Evolutionary conservation across 495 filamentous ascomycete genomes (phyloP).

Genomic region (Podospora pseudopauciseta): DNA sequence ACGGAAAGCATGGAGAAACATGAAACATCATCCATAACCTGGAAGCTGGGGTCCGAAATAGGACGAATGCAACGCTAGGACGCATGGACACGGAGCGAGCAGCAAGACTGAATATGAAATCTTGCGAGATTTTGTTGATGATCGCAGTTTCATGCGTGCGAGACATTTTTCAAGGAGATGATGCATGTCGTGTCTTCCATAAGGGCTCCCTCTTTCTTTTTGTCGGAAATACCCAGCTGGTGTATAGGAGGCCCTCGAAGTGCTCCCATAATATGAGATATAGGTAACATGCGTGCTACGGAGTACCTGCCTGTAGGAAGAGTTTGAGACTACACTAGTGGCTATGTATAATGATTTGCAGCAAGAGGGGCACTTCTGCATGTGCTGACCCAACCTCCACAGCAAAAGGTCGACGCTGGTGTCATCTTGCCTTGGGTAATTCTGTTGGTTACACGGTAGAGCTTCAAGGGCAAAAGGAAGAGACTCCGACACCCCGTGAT

Average conservation of each 20-base stretch:
- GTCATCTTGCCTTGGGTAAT: neutral
- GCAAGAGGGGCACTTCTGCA: slow-evolving; percentile 7
- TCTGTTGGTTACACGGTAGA: slow-evolving; percentile 5
- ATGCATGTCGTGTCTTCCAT: neutral
- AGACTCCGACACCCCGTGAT: neutral
- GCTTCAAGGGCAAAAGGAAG: neutral
- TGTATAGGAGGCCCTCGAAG: neutral
- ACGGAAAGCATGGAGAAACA: slow-evolving; percentile 11
- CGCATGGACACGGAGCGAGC: neutral
- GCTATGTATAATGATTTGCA: slow-evolving; percentile 7
- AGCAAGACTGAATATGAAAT: neutral
- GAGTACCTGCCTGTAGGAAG: neutral
- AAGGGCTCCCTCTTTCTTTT: neutral
- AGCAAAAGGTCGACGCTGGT: neutral
- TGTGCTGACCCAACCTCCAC: neutral
- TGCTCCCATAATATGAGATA: neutral
- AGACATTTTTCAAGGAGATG: neutral
- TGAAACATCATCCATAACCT: slow-evolving; percentile 7
- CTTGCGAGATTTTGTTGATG: neutral
- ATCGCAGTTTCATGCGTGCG: neutral
- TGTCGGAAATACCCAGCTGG: neutral
- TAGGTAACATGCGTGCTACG: neutral
- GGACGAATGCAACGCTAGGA: slow-evolving; percentile 8
- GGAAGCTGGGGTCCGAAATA: slow-evolving; percentile 5
- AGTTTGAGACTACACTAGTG: neutral